Percentiles rank a stretch among this genome's conserved stretches.
Evolutionary conservation across 2,329 filamentous ascomycete species (phyloP).

Genomic region (Microcyclospora tardicrescens): DNA sequence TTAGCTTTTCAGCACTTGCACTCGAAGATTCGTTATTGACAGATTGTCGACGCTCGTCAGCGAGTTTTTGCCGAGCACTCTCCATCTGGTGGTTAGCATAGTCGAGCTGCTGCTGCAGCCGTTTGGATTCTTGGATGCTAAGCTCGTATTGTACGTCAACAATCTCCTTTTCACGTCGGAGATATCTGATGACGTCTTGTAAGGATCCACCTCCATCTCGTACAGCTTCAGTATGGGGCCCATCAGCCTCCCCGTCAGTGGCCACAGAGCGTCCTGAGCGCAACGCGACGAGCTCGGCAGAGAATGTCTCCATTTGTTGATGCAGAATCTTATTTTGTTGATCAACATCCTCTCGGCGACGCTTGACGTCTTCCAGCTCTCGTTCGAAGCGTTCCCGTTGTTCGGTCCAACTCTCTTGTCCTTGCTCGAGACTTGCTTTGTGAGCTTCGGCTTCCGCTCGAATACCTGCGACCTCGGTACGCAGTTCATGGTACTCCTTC

Average conservation of each 20-base stretch:
- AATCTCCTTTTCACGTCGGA: constrained; percentile 94
- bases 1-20: constrained; percentile 74
- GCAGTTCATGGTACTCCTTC: constrained; percentile 67
- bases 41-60: constrained; percentile 71
- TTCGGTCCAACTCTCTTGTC: constrained; percentile 78
- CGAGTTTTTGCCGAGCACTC: constrained; percentile 74
- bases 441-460: constrained; percentile 76
- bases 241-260: constrained; percentile 33
- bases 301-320: constrained; percentile 70
- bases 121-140: constrained; percentile 74
- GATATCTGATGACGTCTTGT: constrained; percentile 79
- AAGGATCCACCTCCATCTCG: constrained; percentile 57
- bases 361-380: constrained; percentile 67
- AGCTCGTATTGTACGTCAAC: constrained; percentile 92
- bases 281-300: constrained; percentile 60
- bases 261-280: constrained; percentile 56
- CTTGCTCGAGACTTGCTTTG: constrained; percentile 64
- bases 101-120: constrained; percentile 79
- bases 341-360: constrained; percentile 68
- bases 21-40: constrained; percentile 60
- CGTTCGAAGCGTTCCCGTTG: constrained; percentile 67
- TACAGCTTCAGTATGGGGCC: constrained; percentile 34
- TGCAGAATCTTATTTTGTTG: constrained; percentile 86
- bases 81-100: constrained; percentile 81
- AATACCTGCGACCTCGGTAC: constrained; percentile 61